Conservation (phyloP, 1,139 yeast species). For the Geotrichum candidum region DNA sequence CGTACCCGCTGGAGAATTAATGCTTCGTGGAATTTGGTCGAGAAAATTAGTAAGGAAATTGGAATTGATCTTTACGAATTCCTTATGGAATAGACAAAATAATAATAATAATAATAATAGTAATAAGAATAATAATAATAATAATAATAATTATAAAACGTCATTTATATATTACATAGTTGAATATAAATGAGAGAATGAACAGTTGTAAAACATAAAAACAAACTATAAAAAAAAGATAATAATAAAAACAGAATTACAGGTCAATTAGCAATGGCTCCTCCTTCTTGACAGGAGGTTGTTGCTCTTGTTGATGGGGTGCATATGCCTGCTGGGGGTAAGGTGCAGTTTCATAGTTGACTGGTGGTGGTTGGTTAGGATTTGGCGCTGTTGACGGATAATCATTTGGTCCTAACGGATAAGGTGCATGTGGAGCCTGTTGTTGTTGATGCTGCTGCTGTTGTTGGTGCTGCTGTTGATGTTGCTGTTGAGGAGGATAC, state of each 20-base stretch:
- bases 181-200: background rate
- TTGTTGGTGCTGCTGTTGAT: background rate
- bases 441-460: background rate
- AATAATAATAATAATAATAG: too few species aligned
- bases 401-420: background rate
- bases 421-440: conserved; percentile 5
- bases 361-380: conserved; percentile 8
- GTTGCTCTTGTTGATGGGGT: conserved; percentile 3
- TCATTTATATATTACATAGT: too few species aligned
- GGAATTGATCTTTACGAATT: conserved; percentile 52
- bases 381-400: background rate
- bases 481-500: background rate
- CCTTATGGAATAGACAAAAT: conserved; percentile 26
- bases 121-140: too few species aligned
- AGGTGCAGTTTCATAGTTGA: conserved; percentile 2
- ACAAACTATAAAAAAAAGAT: background rate
- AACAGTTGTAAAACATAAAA: background rate
- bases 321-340: background rate
- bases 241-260: conserved; percentile 17
- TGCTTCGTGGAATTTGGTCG: conserved; percentile 49
- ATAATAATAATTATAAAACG: too few species aligned
- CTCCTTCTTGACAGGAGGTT: conserved; percentile 19
- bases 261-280: conserved; percentile 31
- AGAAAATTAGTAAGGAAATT: conserved; percentile 47
- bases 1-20: conserved; percentile 62